phyloP scores from a whole-genome alignment of 2,329 filamentous ascomycete genomes.

The Exophiala dermatitidis region DNA sequence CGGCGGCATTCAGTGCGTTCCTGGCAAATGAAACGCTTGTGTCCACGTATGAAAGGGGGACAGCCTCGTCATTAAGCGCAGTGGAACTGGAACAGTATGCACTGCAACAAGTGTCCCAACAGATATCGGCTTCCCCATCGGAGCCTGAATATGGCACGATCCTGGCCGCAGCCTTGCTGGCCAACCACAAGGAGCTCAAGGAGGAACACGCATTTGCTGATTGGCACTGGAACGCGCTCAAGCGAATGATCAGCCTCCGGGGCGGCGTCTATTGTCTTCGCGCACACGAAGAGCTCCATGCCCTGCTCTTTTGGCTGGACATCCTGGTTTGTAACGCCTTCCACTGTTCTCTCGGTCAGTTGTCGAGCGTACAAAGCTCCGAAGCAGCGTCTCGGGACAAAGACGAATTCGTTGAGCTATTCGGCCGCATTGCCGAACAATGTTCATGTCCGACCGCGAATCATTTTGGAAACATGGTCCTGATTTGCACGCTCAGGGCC shows the following conservation, averaged over 20 bases:
- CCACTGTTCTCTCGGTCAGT: not conserved
- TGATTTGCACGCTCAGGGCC: too few species aligned
- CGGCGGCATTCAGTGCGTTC: not conserved
- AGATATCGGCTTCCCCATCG: not conserved
- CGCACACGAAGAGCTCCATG: not conserved
- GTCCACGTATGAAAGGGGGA: not conserved
- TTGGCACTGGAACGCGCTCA: conserved; percentile 2
- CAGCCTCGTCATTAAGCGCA: not conserved
- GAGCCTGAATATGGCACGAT: not conserved
- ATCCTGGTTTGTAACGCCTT: not conserved
- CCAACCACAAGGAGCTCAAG: not conserved
- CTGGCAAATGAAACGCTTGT: not conserved
- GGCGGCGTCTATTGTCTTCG: not conserved
- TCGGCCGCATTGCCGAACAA: too few species aligned
- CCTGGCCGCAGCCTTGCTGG: not conserved
- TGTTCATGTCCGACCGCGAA: too few species aligned
- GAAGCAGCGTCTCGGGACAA: too few species aligned
- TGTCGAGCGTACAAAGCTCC: too few species aligned
- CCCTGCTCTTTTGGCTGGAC: not conserved
- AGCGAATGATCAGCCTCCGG: not conserved
- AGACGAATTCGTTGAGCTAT: too few species aligned
- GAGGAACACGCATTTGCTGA: not conserved
- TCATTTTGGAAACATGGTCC: too few species aligned
- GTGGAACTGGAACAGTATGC: not conserved
- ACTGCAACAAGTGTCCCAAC: not conserved